These are phyloP conservation scores for Exophiala spinifera DNA, from an alignment of 2,329 filamentous ascomycete genomes.

Conservation along the genomic window DNA sequence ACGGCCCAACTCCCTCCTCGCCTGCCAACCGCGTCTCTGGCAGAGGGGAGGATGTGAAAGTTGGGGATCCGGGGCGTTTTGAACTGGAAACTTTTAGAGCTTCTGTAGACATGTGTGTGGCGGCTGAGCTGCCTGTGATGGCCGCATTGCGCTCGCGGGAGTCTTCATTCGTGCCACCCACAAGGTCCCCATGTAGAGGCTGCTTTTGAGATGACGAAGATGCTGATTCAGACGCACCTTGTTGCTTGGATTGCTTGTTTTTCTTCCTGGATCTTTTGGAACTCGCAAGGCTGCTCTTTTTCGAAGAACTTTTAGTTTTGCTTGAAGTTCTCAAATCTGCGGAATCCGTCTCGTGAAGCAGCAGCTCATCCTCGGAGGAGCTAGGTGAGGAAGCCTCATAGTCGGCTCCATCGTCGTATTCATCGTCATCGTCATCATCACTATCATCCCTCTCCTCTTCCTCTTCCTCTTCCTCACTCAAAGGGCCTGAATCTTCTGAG, in stretches of 20 bases:
- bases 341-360: conserved; percentile 34
- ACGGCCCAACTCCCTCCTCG: conserved; percentile 64
- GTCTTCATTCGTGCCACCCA: neutral
- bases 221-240: neutral
- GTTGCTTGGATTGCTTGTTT: conserved; percentile 1
- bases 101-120: neutral
- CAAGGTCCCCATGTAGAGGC: conserved; percentile 14
- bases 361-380: conserved; percentile 33
- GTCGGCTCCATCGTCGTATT: conserved; percentile 11
- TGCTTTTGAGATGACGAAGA: conserved; percentile 2
- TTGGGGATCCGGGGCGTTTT: conserved; percentile 51
- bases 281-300: conserved; percentile 27
- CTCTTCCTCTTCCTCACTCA: conserved; percentile 14
- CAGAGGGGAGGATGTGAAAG: conserved; percentile 69
- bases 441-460: no score
- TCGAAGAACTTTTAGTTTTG: conserved; percentile 19
- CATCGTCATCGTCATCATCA: no score
- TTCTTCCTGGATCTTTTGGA: conserved; percentile 21
- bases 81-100: conserved; percentile 5
- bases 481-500: conserved; percentile 42
- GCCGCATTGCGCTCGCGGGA: conserved; percentile 5
- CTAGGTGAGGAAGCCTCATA: conserved; percentile 20
- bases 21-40: conserved; percentile 64
- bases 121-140: neutral
- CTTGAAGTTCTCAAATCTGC: conserved; percentile 1